These are phyloP conservation scores for Colletotrichum orchidophilum DNA, from an alignment of 2,329 filamentous ascomycete genomes.

Conservation along the genomic window DNA sequence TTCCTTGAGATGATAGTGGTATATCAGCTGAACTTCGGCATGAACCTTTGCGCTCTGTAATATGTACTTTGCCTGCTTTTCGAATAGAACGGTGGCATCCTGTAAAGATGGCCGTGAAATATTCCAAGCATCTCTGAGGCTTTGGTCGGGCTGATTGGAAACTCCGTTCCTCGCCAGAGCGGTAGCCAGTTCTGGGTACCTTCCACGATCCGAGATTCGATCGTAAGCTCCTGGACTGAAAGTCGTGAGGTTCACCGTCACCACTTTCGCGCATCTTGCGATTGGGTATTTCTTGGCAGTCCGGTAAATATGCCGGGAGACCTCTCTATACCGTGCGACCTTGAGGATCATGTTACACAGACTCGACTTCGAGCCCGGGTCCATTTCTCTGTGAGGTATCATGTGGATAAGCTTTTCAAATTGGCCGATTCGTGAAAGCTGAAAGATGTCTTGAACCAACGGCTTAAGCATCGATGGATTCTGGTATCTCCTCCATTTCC, in stretches of 20 bases:
- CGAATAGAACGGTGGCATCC: neutral
- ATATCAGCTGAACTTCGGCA: neutral
- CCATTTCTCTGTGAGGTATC: neutral
- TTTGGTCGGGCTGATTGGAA: neutral
- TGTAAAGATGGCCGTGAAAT: too few relatives aligned
- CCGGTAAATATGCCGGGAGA: neutral
- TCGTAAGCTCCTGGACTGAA: neutral
- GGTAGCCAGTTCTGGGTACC: neutral
- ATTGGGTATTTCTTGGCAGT: neutral
- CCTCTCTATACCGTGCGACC: neutral
- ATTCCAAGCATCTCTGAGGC: neutral
- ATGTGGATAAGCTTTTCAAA: neutral
- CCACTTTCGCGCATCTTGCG: neutral
- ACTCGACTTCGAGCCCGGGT: neutral
- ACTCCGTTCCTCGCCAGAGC: neutral
- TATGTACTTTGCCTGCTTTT: neutral
- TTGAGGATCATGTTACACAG: neutral
- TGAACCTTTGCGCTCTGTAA: neutral
- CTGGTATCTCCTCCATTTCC: neutral
- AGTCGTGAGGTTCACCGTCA: neutral
- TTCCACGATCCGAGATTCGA: neutral
- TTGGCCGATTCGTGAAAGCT: neutral
- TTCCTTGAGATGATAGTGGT: neutral
- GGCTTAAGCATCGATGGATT: neutral
- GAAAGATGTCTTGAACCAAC: neutral